Conservation (phyloP, 1,284 basidiomycete genomes). For the Cutaneotrichosporon sp. region DNA sequence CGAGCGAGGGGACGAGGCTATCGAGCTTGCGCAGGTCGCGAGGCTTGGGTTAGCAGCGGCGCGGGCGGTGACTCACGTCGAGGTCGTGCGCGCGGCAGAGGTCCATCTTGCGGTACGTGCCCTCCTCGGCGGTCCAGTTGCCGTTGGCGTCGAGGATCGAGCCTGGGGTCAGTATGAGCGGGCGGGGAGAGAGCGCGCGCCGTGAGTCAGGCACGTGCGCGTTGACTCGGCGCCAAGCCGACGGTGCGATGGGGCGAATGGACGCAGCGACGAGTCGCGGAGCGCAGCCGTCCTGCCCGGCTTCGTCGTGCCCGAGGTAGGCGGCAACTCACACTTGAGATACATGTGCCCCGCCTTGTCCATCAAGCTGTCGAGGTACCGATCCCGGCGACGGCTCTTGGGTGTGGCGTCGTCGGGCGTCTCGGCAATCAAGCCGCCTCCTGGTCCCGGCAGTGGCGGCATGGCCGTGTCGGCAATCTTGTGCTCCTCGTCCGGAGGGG, state of each 20-base stretch:
- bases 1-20: constrained; percentile 70
- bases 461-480: constrained; percentile 5
- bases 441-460: constrained; percentile 17
- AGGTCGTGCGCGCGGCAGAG: constrained; percentile 84
- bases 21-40: constrained; percentile 97
- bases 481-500: neutral
- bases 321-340: constrained; percentile 42
- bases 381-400: constrained; percentile 28
- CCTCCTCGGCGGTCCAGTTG: constrained; percentile 85
- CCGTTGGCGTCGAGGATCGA: constrained; percentile 83
- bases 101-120: constrained; percentile 85
- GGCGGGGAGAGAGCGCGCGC: neutral
- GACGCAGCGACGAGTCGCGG: neutral
- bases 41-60: constrained; percentile 60
- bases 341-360: constrained; percentile 53
- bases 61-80: constrained; percentile 64
- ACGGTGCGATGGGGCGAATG: neutral
- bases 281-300: too few species aligned
- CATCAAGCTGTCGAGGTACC: constrained; percentile 52
- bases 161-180: constrained; percentile 57
- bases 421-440: constrained; percentile 13
- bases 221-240: too few species aligned
- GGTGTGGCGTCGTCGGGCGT: neutral
- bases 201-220: too few species aligned
- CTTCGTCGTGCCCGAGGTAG: too few species aligned